phyloP scores from a whole-genome alignment of 164 flowering plant species.

The Macadamia integrifolia region DNA sequence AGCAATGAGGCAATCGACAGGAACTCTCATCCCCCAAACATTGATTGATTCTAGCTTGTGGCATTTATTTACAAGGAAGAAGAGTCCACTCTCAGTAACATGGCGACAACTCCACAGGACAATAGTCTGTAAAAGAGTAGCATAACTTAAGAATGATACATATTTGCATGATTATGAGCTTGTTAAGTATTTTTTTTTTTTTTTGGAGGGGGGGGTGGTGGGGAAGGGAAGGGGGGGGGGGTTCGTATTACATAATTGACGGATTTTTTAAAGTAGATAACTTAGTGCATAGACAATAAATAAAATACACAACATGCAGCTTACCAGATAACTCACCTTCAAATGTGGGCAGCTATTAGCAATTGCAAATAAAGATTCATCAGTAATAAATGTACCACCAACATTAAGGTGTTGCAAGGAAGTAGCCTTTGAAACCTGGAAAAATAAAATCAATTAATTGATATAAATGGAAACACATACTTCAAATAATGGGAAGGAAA shows the following conservation, averaged over 20 bases:
- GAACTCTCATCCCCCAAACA: slow-evolving; percentile 83
- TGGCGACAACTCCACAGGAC: slow-evolving; percentile 94
- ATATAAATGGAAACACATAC: not conserved
- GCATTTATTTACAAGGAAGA: slow-evolving; percentile 66
- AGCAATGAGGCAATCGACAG: slow-evolving; percentile 58
- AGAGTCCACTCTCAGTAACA: slow-evolving; percentile 76
- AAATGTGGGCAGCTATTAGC: slow-evolving; percentile 71
- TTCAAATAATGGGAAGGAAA: not conserved
- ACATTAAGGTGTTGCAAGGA: slow-evolving; percentile 75
- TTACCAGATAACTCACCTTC: slow-evolving; percentile 41
- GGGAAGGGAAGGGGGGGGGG: too few species aligned
- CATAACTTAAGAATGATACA: not conserved
- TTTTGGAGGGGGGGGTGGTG: too few species aligned
- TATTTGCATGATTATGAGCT: too few species aligned
- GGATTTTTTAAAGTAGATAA: not conserved
- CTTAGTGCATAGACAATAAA: not conserved
- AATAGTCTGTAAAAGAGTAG: slow-evolving; percentile 42
- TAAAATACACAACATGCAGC: not conserved
- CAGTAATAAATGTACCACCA: slow-evolving; percentile 95
- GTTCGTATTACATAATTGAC: too few species aligned
- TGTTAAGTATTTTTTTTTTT: too few species aligned
- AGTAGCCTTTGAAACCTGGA: slow-evolving; percentile 30
- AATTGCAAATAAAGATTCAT: slow-evolving; percentile 73
- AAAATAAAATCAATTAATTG: too few species aligned
- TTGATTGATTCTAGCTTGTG: slow-evolving; percentile 67